Percentiles rank a stretch among this genome's conserved stretches.
Conservation (phyloP, 345 rosid species). For the Cardamine chenopodiifolia region DNA sequence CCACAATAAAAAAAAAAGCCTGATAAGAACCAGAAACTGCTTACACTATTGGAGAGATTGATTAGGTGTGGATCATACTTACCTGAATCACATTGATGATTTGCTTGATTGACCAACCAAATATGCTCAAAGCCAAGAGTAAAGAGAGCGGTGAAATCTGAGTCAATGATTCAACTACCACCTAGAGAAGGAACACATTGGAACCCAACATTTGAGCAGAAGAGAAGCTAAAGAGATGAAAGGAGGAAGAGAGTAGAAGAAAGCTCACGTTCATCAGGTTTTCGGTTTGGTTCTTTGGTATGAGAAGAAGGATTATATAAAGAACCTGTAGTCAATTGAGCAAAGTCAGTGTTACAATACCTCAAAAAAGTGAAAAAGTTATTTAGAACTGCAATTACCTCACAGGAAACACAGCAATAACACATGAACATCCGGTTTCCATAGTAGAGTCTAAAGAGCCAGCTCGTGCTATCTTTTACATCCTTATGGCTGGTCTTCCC, state of each 20-base stretch:
- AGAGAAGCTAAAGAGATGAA: background rate
- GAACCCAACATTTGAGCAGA: conserved; percentile 19
- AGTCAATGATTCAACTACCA: conserved; percentile 48
- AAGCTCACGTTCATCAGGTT: conserved; percentile 63
- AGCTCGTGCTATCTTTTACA: conserved; percentile 86
- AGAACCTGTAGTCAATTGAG: conserved; percentile 59
- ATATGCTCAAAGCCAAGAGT: conserved; percentile 59
- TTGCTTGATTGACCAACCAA: conserved; percentile 90
- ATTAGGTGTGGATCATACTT: conserved; percentile 22
- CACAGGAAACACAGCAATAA: conserved; percentile 90
- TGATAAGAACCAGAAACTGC: conserved; percentile 11
- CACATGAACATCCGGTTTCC: conserved; percentile 94
- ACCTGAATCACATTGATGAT: conserved; percentile 84
- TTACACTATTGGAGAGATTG: background rate
- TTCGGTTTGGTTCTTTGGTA: conserved; percentile 61
- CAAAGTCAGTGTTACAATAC: background rate
- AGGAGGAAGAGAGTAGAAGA: conserved; percentile 18
- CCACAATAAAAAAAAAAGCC: conserved; percentile 2
- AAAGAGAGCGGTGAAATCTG: conserved; percentile 55
- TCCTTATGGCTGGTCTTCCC: conserved; percentile 95
- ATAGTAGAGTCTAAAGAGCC: conserved; percentile 92
- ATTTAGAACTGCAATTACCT: conserved; percentile 51
- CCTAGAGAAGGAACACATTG: conserved; percentile 46
- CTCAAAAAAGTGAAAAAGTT: background rate
- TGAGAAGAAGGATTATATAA: conserved; percentile 76